Conservation (phyloP, 2,329 filamentous ascomycete genomes). For the Gliomastix tumulicola region DNA sequence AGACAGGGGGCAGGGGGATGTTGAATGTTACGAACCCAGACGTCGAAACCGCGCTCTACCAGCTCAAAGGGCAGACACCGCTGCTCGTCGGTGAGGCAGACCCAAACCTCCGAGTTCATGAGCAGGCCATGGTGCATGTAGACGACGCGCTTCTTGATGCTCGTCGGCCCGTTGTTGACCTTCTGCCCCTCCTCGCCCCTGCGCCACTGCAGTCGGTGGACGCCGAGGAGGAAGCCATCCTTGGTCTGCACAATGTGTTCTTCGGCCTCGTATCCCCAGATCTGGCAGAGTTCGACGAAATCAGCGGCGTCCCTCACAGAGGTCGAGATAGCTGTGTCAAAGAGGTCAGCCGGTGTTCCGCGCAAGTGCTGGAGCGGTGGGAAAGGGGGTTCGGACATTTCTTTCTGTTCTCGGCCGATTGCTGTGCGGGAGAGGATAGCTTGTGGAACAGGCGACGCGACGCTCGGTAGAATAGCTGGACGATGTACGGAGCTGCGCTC, state of each 20-base stretch:
- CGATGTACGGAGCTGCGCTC: slow-evolving; percentile 64
- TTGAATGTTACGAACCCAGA: slow-evolving; percentile 59
- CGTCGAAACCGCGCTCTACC: slow-evolving; percentile 88
- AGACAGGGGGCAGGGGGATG: background rate
- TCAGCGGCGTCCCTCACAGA: slow-evolving; percentile 81
- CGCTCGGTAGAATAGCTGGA: slow-evolving; percentile 73
- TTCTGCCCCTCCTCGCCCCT: slow-evolving; percentile 73
- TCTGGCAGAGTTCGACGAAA: slow-evolving; percentile 86
- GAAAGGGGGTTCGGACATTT: slow-evolving; percentile 55
- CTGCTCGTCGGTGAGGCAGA: slow-evolving; percentile 80
- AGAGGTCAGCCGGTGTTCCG: no score
- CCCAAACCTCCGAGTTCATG: slow-evolving; percentile 99
- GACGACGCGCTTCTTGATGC: slow-evolving; percentile 73
- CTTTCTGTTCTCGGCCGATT: slow-evolving; percentile 59
- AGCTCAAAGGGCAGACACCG: slow-evolving; percentile 83
- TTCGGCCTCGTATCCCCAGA: slow-evolving; percentile 89
- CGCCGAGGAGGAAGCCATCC: slow-evolving; percentile 85
- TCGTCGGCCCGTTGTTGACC: slow-evolving; percentile 66
- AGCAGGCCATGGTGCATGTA: slow-evolving; percentile 94
- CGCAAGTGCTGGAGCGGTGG: no score
- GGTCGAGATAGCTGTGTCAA: slow-evolving; percentile 65
- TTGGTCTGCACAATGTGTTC: slow-evolving; percentile 93
- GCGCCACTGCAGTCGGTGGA: slow-evolving; percentile 80
- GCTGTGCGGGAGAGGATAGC: slow-evolving; percentile 63
- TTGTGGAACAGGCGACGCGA: slow-evolving; percentile 79